Base-by-base conservation (phyloP, 2,329 filamentous ascomycete genomes). In the Pyrenophora tritici-repentis region DNA sequence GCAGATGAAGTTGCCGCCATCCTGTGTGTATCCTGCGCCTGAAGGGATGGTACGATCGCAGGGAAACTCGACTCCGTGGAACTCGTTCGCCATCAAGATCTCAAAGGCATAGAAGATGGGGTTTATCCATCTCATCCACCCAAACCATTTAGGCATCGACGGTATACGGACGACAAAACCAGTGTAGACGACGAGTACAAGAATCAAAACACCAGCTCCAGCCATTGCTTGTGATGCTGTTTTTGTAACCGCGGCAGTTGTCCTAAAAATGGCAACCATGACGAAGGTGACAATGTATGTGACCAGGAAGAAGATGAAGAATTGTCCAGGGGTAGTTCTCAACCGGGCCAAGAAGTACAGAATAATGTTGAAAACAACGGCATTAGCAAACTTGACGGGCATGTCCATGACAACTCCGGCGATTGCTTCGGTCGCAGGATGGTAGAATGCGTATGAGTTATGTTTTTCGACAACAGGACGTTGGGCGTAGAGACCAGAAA, bases 401-500 rank as follows among this genome's bases (percentile, higher is more conserved):
- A 95, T 75, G 62, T 96, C 92, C 58, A 84, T 86, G 13, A 96
- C 74, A 83, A 96, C 92, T 2, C 89, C 93, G 0, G 89, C 85
- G 54, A 90, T 80, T 12, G 90, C 90, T 78, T 97, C 91, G 4
- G 90, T 87, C 7, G 87, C 89, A 0, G 92, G 91, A 66, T 95
- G 91, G 63, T 96, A 96, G 32, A 96, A 82, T 12, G 91, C 90
- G 69, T 96, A 96, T 20, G 87, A 85, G 45, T 81, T 77, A 63
- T 96, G 92, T 70, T 96, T 96, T 66, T 96, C 91, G 53, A 97
- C 90, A 62, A 96, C 94, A 1, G 89, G 88, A 17, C 92, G 86
- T 81, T 96, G 91, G 1, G 88, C 83, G 66, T 93, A 96, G 2
- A 96, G 54, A 37, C 53, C 59, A 37, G 62, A 62, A 47, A 74